A percentile compares a stretch with the other conserved stretches of the same genome.
phyloP scores from a whole-genome alignment of 164 flowering plant species.

The Magnolia kwangsiensis region DNA sequence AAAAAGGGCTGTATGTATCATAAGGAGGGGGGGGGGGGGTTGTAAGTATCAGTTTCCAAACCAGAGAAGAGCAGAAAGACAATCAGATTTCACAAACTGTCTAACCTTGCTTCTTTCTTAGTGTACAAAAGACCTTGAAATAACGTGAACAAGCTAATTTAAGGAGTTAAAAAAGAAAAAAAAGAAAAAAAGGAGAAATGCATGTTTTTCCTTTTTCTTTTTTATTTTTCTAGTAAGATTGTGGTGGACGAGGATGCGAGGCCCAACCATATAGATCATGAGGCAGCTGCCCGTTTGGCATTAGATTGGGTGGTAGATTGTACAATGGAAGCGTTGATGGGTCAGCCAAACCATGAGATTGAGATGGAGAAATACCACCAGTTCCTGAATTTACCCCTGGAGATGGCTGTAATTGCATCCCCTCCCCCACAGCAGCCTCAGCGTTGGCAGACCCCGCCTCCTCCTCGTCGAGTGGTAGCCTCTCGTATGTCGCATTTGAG shows the following conservation, averaged over 20 bases:
- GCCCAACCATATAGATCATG: slow-evolving; percentile 31
- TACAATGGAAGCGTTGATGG: slow-evolving; percentile 31
- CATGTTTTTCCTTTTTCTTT: background rate
- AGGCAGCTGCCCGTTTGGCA: slow-evolving; percentile 36
- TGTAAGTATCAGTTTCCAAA: background rate
- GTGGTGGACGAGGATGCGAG: slow-evolving; percentile 33
- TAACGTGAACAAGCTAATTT: slow-evolving; percentile 6
- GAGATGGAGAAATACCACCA: slow-evolving; percentile 24
- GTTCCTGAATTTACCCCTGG: slow-evolving; percentile 28
- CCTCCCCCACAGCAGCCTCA: slow-evolving; percentile 15
- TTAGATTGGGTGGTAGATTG: slow-evolving; percentile 36
- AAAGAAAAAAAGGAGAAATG: background rate
- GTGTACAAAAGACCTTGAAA: slow-evolving; percentile 10
- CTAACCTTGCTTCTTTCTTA: background rate
- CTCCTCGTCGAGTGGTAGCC: slow-evolving; percentile 68
- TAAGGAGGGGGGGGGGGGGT: background rate
- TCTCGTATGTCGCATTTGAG: slow-evolving; percentile 68
- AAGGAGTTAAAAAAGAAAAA: background rate
- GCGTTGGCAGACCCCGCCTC: background rate
- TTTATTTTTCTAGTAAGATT: slow-evolving; percentile 4
- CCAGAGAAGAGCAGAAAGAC: background rate
- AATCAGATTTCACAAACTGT: slow-evolving; percentile 6
- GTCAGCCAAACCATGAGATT: slow-evolving; percentile 23
- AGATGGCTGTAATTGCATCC: slow-evolving; percentile 30
- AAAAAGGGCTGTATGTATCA: background rate